Conservation (phyloP, 371 early-diverging fungal species). For the Actinomortierella wolfii region DNA sequence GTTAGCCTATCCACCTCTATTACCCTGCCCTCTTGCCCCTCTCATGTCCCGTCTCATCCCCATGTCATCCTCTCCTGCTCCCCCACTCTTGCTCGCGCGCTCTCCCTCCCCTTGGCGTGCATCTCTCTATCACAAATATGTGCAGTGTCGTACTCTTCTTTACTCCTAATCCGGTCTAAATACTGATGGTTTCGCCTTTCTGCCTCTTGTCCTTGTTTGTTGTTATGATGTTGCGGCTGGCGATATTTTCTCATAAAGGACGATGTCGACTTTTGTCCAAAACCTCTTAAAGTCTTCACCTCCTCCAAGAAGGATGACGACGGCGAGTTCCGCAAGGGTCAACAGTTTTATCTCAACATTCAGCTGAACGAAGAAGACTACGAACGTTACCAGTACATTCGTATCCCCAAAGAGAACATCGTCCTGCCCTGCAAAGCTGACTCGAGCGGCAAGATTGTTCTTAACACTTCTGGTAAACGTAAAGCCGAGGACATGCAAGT, state of each 20-base stretch:
- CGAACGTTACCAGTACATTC: slow-evolving; percentile 27
- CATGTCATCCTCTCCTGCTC: no score
- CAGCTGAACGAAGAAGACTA: slow-evolving; percentile 30
- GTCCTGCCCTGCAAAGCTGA: slow-evolving; percentile 36
- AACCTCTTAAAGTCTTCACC: slow-evolving; percentile 33
- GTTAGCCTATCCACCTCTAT: no score
- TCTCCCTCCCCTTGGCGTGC: no score
- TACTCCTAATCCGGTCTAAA: no score
- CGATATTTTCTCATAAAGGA: slow-evolving; percentile 11
- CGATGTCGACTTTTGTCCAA: slow-evolving; percentile 20
- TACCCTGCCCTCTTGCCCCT: no score
- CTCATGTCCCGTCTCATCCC: no score
- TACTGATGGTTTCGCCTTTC: no score
- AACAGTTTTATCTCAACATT: slow-evolving; percentile 41
- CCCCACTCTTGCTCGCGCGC: no score
- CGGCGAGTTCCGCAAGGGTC: slow-evolving; percentile 41
- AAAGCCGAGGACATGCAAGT: slow-evolving; percentile 25
- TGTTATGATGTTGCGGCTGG: no score
- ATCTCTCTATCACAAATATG: no score
- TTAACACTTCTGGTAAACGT: slow-evolving; percentile 34
- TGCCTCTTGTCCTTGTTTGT: no score
- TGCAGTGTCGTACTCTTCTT: no score
- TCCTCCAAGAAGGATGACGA: slow-evolving; percentile 41
- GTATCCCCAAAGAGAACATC: slow-evolving; percentile 44
- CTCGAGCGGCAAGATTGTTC: slow-evolving; percentile 18